Base-by-base conservation (phyloP, 169 alveolate genomes). In the Cryptosporidium andersoni region DNA sequence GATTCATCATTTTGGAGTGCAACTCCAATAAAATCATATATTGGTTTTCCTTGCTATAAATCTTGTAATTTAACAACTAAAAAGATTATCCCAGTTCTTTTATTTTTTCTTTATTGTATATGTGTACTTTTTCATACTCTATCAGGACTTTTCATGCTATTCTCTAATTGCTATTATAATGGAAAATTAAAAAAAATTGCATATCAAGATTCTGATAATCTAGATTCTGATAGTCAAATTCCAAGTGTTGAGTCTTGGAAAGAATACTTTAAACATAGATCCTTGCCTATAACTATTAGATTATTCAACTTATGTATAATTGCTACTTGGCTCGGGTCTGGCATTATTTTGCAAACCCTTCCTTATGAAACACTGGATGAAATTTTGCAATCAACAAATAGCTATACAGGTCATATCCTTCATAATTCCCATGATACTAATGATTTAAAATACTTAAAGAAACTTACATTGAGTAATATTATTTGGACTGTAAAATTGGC, bases 31-130 rank as follows among this genome's bases (percentile, higher is more conserved):
- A 74, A 74, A 56, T 58, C 55, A 60, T 58, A 36, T 14, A 58
- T 74, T 14, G 85, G 85, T 6, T 74, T 74, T 7, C 85, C 85
- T 47, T 74, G 85, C 39, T 12, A 12, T n/a, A 58, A 37, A 9
- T 47, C 16, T 43, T 74, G 85, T 45, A 58, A 74, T 56, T 39
- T 74, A 25, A 58, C 43, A 45, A 74, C 60, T 7, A 74, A 14
- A 39, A 66, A 60, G 39, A 74, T 74, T 9, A 4, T 58, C n/a
- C 55, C 55, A 62, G 11, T 64, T 11, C 12, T 16, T 12, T n/a
- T 74, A 6, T 74, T 74, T 34, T 74, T 60, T 16, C 9, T 6
- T 36, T 74, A 74, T 60, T 74, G 66, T n/a, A 36, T 37, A 1
- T 45, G 55, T 74, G 55, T 74, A 14, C 47, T 74, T 48, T 25